A percentile compares a stretch with the other conserved stretches of the same genome.
phyloP scores from a whole-genome alignment of 202 grass and related monocot species.

The Carex arenaria region DNA sequence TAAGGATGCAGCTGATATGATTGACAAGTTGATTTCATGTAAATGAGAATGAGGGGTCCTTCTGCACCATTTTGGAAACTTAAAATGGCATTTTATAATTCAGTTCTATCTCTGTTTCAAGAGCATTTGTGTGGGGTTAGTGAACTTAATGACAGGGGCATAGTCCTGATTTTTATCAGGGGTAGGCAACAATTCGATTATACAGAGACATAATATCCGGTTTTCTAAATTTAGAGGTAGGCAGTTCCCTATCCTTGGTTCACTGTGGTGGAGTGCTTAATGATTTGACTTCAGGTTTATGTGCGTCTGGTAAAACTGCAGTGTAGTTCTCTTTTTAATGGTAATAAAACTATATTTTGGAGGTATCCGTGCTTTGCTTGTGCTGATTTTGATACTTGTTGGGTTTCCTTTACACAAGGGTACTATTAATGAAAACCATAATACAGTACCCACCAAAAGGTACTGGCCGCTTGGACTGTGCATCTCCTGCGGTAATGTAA shows the following conservation, averaged over 20 bases:
- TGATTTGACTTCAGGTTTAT: not conserved
- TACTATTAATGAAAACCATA: not conserved
- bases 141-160: not conserved
- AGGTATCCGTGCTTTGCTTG: not conserved
- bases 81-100: not conserved
- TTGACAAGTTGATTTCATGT: slow-evolving; percentile 44
- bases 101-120: not conserved
- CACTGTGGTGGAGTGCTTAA: too few species aligned
- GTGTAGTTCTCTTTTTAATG: not conserved
- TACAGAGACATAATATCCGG: too few species aligned
- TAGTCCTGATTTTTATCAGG: too few species aligned
- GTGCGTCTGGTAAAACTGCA: not conserved
- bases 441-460: not conserved
- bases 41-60: not conserved
- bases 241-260: too few species aligned
- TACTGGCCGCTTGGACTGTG: not conserved
- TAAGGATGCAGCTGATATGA: slow-evolving; percentile 62
- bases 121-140: not conserved
- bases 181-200: too few species aligned
- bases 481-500: not conserved
- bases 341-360: slow-evolving; percentile 20
- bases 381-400: not conserved
- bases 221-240: too few species aligned
- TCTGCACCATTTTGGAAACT: not conserved
- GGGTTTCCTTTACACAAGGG: not conserved